These are phyloP conservation scores for Colletotrichum sp. DNA, from an alignment of 2,329 filamentous ascomycete species.

Conservation along the genomic window DNA sequence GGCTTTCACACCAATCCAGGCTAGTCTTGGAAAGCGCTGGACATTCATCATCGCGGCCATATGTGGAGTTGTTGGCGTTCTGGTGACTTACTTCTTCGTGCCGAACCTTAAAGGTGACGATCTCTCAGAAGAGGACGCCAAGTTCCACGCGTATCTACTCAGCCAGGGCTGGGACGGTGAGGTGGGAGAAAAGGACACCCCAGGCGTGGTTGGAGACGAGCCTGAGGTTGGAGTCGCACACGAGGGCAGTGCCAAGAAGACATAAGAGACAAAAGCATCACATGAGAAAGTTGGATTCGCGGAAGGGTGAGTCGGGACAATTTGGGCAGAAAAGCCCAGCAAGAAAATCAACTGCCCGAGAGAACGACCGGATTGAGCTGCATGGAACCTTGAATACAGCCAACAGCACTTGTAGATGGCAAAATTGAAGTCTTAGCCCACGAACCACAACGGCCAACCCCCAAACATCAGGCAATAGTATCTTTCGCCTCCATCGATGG, in stretches of 20 bases:
- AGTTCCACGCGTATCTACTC: constrained; percentile 47
- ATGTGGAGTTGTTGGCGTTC: constrained; percentile 49
- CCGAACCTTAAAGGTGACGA: constrained; percentile 50
- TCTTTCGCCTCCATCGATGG: background rate
- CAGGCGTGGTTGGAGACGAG: background rate
- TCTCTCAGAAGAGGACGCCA: constrained; percentile 44
- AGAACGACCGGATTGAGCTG: background rate
- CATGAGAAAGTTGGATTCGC: background rate
- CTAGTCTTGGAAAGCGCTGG: constrained; percentile 50
- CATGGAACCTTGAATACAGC: background rate
- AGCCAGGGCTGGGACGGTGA: constrained; percentile 50
- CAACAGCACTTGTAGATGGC: background rate
- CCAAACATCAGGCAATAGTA: background rate
- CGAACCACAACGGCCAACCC: background rate
- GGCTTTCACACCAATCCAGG: constrained; percentile 52
- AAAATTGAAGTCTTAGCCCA: background rate
- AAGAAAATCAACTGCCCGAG: background rate
- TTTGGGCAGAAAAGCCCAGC: background rate
- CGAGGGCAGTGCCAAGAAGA: background rate
- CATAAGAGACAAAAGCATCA: background rate
- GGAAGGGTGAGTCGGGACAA: background rate
- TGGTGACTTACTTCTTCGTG: constrained; percentile 53
- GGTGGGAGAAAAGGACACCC: constrained; percentile 37
- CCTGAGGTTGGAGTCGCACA: background rate
- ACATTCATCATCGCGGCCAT: constrained; percentile 59